These are phyloP conservation scores for Gyrodon lividus DNA, from an alignment of 768 basidiomycete species.

Conservation along the genomic window DNA sequence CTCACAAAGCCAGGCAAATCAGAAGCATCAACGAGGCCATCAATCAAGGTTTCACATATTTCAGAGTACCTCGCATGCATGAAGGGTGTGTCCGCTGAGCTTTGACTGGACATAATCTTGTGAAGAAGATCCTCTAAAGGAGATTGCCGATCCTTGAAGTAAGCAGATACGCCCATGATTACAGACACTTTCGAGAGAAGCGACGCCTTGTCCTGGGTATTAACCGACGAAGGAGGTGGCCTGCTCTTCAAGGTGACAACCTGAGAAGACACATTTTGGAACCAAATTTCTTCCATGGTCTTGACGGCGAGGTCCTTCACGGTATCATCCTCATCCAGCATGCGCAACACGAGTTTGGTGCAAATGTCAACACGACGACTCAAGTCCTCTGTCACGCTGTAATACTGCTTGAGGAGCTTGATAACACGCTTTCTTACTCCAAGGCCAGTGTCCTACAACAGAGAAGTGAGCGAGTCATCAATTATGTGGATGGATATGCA, in stretches of 20 bases:
- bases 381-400: slow-evolving; percentile 59
- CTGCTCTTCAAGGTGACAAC: slow-evolving; percentile 39
- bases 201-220: slow-evolving; percentile 49
- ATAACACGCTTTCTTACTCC: slow-evolving; percentile 94
- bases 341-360: slow-evolving; percentile 75
- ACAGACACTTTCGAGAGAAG: slow-evolving; percentile 69
- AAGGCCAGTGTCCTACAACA: slow-evolving; percentile 82
- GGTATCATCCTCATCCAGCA: slow-evolving; percentile 91
- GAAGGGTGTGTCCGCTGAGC: slow-evolving; percentile 47
- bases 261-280: slow-evolving; percentile 42
- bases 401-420: slow-evolving; percentile 86
- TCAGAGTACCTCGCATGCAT: slow-evolving; percentile 73
- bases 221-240: slow-evolving; percentile 23
- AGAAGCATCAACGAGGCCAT: slow-evolving; percentile 84
- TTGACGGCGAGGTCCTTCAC: slow-evolving; percentile 93
- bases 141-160: slow-evolving; percentile 81
- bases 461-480: neutral
- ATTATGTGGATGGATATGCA: slow-evolving; percentile 1
- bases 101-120: slow-evolving; percentile 76
- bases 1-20: slow-evolving; percentile 75
- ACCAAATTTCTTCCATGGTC: slow-evolving; percentile 91
- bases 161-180: slow-evolving; percentile 81
- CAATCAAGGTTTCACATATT: slow-evolving; percentile 83
- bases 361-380: slow-evolving; percentile 75
- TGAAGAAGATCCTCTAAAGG: slow-evolving; percentile 83